Base-by-base conservation (phyloP, 352 stramenopile genomes). In the Phytopythium ostracodes region DNA sequence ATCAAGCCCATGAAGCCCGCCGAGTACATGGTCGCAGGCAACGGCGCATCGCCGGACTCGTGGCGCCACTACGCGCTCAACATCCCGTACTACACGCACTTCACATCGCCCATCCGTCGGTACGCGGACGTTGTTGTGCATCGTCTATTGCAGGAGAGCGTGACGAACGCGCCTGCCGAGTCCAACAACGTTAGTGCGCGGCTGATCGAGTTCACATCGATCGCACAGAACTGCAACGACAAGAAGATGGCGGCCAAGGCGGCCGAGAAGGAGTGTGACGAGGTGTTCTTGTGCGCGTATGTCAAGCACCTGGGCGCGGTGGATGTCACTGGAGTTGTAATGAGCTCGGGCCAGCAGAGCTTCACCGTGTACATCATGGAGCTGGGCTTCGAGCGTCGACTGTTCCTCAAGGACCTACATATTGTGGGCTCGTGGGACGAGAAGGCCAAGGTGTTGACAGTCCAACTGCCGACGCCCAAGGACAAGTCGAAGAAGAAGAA, bases 41-140 rank as follows among this genome's bases (percentile, higher is more conserved):
- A 88, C 51, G 75, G 75, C 11, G 71, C 82, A 31, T 73, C 72
- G n/a, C 64, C 77, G 0, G 76, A 83, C 20, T 81, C 85, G 10
- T 98, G 94, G 92, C 72, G 84, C 15, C 97, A 99, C 75, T 99
- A 98, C 68, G 97, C 94, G 10, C 72, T 99, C 31, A 98, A 98
- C 63, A 98, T 99, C 61, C 95, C 94, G 11, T 98, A 98, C 76
- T 99, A 99, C 68, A 99, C 96, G 27, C 96, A 99, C 68, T 99
- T 99, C 63, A 99, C 96, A n/a, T 97, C 84, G 22, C 97, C 97
- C 1, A 99, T 99, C 79, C 82, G 96, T 44, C 80, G 96, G 52
- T 99, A 98, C 67, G 84, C 87, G 0, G 87, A 94, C 35, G 81
- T 94, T 42, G 77, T 89, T n/a, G 84, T 94, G 17, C 84, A 94